Evolutionary conservation across 2,329 filamentous ascomycete species (phyloP).

Genomic region (Cercospora sp.): DNA sequence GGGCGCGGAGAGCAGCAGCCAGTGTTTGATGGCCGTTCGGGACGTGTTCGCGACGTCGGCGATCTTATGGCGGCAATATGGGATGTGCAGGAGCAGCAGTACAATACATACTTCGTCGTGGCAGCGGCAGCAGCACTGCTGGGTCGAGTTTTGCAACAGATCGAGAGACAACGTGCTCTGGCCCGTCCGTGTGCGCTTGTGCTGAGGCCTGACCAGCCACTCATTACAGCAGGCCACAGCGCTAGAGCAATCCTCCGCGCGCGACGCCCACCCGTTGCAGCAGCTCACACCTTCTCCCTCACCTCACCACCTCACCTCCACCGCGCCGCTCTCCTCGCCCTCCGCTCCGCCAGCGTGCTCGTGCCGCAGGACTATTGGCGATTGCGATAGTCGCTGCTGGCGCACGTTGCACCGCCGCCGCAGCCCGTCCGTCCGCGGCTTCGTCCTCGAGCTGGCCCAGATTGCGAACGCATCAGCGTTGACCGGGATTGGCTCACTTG

Average conservation of each 20-base stretch:
- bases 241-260: constrained; percentile 1
- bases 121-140: not conserved
- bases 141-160: not conserved
- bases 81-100: not conserved
- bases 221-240: not conserved
- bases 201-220: not conserved
- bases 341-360: constrained; percentile 1
- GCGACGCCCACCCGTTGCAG: not conserved
- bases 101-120: not conserved
- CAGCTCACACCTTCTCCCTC: not conserved
- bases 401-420: constrained; percentile 1
- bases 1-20: not conserved
- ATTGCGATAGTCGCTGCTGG: constrained; percentile 4
- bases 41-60: not conserved
- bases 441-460: not conserved
- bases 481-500: constrained; percentile 7
- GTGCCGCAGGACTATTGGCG: constrained; percentile 3
- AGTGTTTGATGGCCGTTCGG: not conserved
- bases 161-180: not conserved
- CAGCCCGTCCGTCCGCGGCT: not conserved
- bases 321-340: not conserved
- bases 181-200: not conserved
- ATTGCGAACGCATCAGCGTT: not conserved
- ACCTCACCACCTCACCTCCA: not conserved
- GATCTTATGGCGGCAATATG: not conserved